phyloP scores from a whole-genome alignment of 257 asterid species.

The Solanum verrucosum region DNA sequence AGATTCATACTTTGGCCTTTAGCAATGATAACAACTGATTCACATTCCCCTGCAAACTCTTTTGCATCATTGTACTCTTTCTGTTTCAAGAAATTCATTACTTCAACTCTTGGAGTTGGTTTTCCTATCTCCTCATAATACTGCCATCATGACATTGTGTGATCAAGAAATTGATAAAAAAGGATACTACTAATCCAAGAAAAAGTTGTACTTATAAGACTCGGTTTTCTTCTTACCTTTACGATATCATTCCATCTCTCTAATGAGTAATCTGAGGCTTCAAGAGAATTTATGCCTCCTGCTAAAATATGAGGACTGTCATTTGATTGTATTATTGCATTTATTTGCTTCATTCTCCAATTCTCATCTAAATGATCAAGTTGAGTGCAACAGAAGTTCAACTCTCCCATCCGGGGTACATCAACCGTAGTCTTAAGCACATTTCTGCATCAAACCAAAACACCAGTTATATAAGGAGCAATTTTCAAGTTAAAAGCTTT shows the following conservation, averaged over 20 bases:
- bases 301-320: constrained; percentile 66
- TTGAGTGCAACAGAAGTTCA: constrained; percentile 72
- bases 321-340: constrained; percentile 59
- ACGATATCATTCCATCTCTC: constrained; percentile 84
- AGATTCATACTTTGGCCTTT: constrained; percentile 76
- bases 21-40: constrained; percentile 81
- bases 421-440: constrained; percentile 83
- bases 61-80: constrained; percentile 68
- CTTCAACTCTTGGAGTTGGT: constrained; percentile 77
- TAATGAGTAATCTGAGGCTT: constrained; percentile 67
- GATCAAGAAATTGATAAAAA: neutral
- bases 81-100: constrained; percentile 56
- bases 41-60: constrained; percentile 70
- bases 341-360: constrained; percentile 85
- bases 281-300: constrained; percentile 90
- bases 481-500: neutral
- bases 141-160: constrained; percentile 13
- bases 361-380: constrained; percentile 80
- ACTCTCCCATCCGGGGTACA: constrained; percentile 74
- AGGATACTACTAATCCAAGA: neutral
- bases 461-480: neutral
- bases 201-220: neutral
- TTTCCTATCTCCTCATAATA: constrained; percentile 76
- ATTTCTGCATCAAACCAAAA: constrained; percentile 38
- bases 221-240: constrained; percentile 34